Conservation (phyloP, 352 stramenopile genomes). For the Halophytophthora polymorphica region DNA sequence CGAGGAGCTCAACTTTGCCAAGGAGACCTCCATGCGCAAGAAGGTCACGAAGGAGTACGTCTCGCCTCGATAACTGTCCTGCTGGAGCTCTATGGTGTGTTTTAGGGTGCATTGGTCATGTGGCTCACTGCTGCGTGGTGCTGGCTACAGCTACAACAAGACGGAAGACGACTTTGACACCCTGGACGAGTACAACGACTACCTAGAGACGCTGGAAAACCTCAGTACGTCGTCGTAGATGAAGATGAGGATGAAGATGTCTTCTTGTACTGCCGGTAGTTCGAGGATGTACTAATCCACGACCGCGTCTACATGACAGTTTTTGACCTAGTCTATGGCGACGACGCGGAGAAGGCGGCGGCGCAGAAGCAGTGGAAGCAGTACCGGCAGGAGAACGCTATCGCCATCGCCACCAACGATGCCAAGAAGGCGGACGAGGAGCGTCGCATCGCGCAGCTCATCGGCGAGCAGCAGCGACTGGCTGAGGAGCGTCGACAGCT, state of each 20-base stretch:
- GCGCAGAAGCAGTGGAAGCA: constrained; percentile 86
- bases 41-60: constrained; percentile 83
- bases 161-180: constrained; percentile 85
- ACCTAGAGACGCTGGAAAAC: constrained; percentile 82
- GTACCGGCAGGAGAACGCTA: constrained; percentile 78
- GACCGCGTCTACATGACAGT: constrained; percentile 33
- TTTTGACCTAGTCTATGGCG: constrained; percentile 81
- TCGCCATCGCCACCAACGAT: constrained; percentile 82
- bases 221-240: constrained; percentile 48
- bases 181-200: constrained; percentile 87
- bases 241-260: no score
- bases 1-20: constrained; percentile 85
- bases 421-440: constrained; percentile 86
- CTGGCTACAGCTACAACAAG: constrained; percentile 76
- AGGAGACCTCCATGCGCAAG: constrained; percentile 84
- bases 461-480: constrained; percentile 77
- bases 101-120: not conserved
- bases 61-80: not conserved
- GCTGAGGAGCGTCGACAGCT: constrained; percentile 74
- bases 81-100: not conserved
- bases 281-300: not conserved
- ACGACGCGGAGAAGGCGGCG: constrained; percentile 61
- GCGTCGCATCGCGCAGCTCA: constrained; percentile 79
- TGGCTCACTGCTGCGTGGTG: not conserved
- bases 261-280: not conserved